Evolutionary conservation across 129 eudicot species (phyloP).

Genomic region (Saussurea involucrata): DNA sequence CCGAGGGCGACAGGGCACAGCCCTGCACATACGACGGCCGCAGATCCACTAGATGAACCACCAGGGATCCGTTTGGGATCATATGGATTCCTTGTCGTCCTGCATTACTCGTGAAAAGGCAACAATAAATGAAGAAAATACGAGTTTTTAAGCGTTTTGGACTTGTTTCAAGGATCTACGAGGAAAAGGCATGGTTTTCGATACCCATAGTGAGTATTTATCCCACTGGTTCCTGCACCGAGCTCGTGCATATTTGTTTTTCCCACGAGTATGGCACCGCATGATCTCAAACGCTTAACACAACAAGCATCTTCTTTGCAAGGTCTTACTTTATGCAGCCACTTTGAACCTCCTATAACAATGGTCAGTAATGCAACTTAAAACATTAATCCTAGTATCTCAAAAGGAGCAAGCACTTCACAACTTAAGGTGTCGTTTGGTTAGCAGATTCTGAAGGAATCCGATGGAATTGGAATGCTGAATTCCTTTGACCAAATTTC

Average conservation of each 20-base stretch:
- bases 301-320: slow-evolving; percentile 84
- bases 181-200: neutral
- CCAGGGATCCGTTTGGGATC: slow-evolving; percentile 63
- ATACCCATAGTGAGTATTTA: slow-evolving; percentile 96
- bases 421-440: no score
- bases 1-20: slow-evolving; percentile 94
- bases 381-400: neutral
- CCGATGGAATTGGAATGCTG: no score
- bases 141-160: slow-evolving; percentile 7
- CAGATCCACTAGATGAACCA: slow-evolving; percentile 99
- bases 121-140: neutral
- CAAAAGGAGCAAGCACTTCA: no score
- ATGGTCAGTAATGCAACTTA: slow-evolving; percentile 8
- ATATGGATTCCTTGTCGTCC: slow-evolving; percentile 82
- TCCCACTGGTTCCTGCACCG: slow-evolving; percentile 97
- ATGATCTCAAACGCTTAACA: slow-evolving; percentile 59
- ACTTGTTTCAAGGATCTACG: neutral
- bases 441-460: no score
- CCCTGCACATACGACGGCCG: slow-evolving; percentile 94
- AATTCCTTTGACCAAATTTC: no score
- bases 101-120: slow-evolving; percentile 10
- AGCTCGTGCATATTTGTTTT: slow-evolving; percentile 99
- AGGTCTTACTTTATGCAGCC: slow-evolving; percentile 76
- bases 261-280: slow-evolving; percentile 92
- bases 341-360: slow-evolving; percentile 83